Evolutionary conservation across 495 filamentous ascomycete species (phyloP).

Genomic region (Podospora pseudopauciseta): DNA sequence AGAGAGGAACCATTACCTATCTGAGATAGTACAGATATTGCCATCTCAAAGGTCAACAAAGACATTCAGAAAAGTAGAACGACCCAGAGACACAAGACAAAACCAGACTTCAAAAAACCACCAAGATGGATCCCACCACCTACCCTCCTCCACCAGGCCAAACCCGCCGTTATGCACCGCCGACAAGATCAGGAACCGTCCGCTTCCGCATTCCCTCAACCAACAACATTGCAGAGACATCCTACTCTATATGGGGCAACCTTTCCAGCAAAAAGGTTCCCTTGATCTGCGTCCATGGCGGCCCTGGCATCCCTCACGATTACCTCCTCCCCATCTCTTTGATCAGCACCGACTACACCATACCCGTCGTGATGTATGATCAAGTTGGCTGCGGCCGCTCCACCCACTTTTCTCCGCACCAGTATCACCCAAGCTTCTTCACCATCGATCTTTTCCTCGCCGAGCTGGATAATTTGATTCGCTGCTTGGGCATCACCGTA

Average conservation of each 20-base stretch:
- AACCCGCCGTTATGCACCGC: conserved; percentile 8
- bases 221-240: conserved; percentile 14
- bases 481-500: conserved; percentile 35
- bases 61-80: background rate
- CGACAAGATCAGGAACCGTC: conserved; percentile 16
- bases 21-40: background rate
- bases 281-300: conserved; percentile 46
- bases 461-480: conserved; percentile 50
- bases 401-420: conserved; percentile 44
- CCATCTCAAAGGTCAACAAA: background rate
- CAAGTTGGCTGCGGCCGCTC: conserved; percentile 49
- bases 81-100: background rate
- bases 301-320: conserved; percentile 44
- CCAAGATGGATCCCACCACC: background rate
- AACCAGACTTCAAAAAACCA: background rate
- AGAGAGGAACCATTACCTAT: background rate
- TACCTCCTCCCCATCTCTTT: conserved; percentile 42
- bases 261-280: conserved; percentile 21
- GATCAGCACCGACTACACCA: conserved; percentile 28
- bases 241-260: conserved; percentile 15
- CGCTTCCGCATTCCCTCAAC: conserved; percentile 13
- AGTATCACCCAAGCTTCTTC: conserved; percentile 46
- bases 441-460: conserved; percentile 42
- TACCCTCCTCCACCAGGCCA: conserved; percentile 12
- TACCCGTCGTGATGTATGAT: conserved; percentile 52